Percentiles rank a stretch among this genome's conserved stretches.
These are phyloP conservation scores for Hypoxylon lienhwacheense DNA, from an alignment of 495 filamentous ascomycete genomes.

Conservation along the genomic window DNA sequence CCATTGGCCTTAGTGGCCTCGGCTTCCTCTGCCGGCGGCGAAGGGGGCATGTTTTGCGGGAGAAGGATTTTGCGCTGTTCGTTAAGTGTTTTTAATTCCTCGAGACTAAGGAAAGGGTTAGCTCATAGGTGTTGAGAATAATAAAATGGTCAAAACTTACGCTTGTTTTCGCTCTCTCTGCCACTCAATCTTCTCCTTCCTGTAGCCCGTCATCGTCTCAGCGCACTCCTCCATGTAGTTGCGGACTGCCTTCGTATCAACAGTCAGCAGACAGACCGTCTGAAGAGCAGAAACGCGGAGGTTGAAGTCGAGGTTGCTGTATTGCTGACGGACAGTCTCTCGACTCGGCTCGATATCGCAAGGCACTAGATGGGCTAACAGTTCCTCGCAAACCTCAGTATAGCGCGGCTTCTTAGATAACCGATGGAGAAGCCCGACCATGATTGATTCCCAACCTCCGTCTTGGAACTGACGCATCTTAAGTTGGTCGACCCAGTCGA, in stretches of 20 bases:
- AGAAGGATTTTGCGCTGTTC: constrained; percentile 85
- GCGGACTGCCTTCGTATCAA: constrained; percentile 80
- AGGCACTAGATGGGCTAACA: constrained; percentile 78
- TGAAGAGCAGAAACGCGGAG: constrained; percentile 77
- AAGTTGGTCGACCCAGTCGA: constrained; percentile 82
- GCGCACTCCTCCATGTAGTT: constrained; percentile 88
- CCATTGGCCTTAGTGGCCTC: constrained; percentile 51
- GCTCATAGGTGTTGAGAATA: constrained; percentile 10
- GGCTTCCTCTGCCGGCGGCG: constrained; percentile 55
- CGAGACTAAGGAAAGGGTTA: constrained; percentile 57
- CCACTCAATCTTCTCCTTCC: constrained; percentile 93
- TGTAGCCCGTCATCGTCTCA: constrained; percentile 86
- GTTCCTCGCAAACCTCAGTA: constrained; percentile 72
- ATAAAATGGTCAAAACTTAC: constrained; percentile 59
- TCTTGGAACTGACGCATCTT: constrained; percentile 82
- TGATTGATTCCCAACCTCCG: constrained; percentile 88
- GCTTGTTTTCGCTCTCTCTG: constrained; percentile 79
- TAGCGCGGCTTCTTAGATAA: constrained; percentile 73
- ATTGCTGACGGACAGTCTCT: constrained; percentile 71
- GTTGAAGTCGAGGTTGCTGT: constrained; percentile 77
- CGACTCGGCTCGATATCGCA: constrained; percentile 69
- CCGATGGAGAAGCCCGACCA: constrained; percentile 84
- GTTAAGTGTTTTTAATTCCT: constrained; percentile 78
- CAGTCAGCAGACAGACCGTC: constrained; percentile 83
- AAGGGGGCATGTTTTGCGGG: constrained; percentile 73